Percentiles rank a stretch among this genome's conserved stretches.
These are phyloP conservation scores for Quercus dentata DNA, from an alignment of 306 rosid species.

Conservation along the genomic window DNA sequence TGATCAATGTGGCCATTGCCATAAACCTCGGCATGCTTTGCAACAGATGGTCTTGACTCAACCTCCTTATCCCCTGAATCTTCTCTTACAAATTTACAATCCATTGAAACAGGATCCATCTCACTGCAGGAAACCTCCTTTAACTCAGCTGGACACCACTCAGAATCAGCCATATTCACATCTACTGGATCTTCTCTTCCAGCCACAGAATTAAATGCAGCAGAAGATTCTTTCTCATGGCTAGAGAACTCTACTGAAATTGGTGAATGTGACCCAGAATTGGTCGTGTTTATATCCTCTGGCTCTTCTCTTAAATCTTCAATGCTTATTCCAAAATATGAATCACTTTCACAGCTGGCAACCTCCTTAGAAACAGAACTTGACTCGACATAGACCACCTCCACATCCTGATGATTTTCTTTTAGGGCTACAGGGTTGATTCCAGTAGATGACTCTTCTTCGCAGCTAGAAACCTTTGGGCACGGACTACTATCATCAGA, in stretches of 20 bases:
- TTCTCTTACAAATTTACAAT: constrained; percentile 15
- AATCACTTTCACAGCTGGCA: constrained; percentile 28
- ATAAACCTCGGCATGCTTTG: constrained; percentile 20
- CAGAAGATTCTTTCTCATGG: not conserved
- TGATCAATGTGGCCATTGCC: constrained; percentile 38
- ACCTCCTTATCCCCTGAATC: constrained; percentile 33
- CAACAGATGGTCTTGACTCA: constrained; percentile 19
- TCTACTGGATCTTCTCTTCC: constrained; percentile 22
- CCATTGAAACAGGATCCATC: constrained; percentile 20
- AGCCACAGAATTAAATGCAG: constrained; percentile 1
- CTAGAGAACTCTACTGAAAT: constrained; percentile 20
- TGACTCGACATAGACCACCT: constrained; percentile 21
- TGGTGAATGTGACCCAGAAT: constrained; percentile 11
- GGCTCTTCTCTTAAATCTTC: constrained; percentile 12
- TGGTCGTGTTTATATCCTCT: constrained; percentile 11
- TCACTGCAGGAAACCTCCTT: constrained; percentile 23
- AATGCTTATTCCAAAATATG: constrained; percentile 25
- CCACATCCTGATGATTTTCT: constrained; percentile 28
- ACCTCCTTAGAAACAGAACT: constrained; percentile 23
- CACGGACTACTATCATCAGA: constrained; percentile 29
- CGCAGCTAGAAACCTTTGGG: constrained; percentile 28
- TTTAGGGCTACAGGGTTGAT: constrained; percentile 22
- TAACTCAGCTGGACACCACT: constrained; percentile 28
- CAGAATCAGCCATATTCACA: constrained; percentile 4
- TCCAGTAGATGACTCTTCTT: constrained; percentile 26